These are phyloP conservation scores for Santalum album DNA, from an alignment of 164 flowering plant species.

Conservation along the genomic window DNA sequence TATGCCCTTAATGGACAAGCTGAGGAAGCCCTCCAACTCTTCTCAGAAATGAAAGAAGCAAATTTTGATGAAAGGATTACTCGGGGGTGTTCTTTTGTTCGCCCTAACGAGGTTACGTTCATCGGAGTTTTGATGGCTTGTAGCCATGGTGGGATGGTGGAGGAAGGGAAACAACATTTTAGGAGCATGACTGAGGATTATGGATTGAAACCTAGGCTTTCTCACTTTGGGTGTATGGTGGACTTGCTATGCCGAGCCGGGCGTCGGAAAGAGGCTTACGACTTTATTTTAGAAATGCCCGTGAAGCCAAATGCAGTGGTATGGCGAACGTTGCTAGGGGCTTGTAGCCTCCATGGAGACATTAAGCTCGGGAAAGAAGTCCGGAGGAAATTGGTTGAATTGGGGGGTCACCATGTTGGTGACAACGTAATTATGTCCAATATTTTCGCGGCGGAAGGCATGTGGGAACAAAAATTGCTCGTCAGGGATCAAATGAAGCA, in stretches of 20 bases:
- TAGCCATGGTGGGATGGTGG: slow-evolving; percentile 33
- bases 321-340: slow-evolving; percentile 31
- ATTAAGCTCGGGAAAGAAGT: slow-evolving; percentile 15
- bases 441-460: slow-evolving; percentile 30
- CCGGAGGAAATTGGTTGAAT: slow-evolving; percentile 7
- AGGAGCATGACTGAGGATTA: slow-evolving; percentile 25
- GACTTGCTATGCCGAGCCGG: slow-evolving; percentile 35
- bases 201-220: slow-evolving; percentile 14
- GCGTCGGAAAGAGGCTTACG: slow-evolving; percentile 19
- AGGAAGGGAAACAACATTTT: slow-evolving; percentile 25
- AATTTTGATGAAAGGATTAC: slow-evolving; percentile 11
- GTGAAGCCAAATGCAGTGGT: slow-evolving; percentile 22
- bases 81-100: not conserved
- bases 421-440: slow-evolving; percentile 32
- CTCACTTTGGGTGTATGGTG: slow-evolving; percentile 41
- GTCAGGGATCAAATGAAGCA: slow-evolving; percentile 21
- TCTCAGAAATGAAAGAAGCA: slow-evolving; percentile 19
- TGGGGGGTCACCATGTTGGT: slow-evolving; percentile 18
- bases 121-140: slow-evolving; percentile 37
- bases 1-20: slow-evolving; percentile 41
- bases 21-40: slow-evolving; percentile 29
- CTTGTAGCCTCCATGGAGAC: slow-evolving; percentile 20
- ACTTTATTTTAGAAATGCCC: slow-evolving; percentile 23
- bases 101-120: slow-evolving; percentile 32
- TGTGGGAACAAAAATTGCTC: slow-evolving; percentile 28